Base-by-base conservation (phyloP, 2,329 filamentous ascomycete species). In the Xylaria sp. region DNA sequence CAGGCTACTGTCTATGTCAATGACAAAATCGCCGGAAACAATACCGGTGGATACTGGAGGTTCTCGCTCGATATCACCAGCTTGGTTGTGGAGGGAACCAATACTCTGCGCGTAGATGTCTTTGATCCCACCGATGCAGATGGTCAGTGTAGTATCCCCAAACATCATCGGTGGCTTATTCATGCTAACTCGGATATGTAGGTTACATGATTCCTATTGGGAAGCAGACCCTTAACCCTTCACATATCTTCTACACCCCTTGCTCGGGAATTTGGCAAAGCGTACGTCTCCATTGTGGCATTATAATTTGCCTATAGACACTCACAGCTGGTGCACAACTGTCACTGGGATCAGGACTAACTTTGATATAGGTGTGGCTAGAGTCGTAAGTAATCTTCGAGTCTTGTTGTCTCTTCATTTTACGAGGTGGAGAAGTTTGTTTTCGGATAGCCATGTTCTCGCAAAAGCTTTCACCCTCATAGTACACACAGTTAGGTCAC, bases 261-360 rank as follows among this genome's bases (percentile, higher is more conserved):
- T 93, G 90, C 76, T 90, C 89, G 41, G 91, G 91, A 5, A 92
- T 93, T 71, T 93, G 91, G 91, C 91, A 92, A 61, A 75, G 73
- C 28, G 76, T 77, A 66, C 70, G 76, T 70, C 50, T 4, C 6
- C 46, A 20, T 54, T 59, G 18, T 5, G 9, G 18, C 28, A n/a
- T 48, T 57, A 10, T 12, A 15, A 34, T 25, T 41, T 4, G 7
- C 41, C 34, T 41, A 34, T 57, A 34, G 13, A 8, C 1, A n/a
- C 34, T 15, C 23, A 23, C 7, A 18, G 6, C 15, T 58, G 2
- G 25, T 10, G 18, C 7, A 18, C 13, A 4, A 1, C 7, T 15
- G 6, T 55, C 41, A 15, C 34, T 7, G 9, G 32, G 54, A 44
- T n/a, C 32, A n/a, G 13, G 44, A 23, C 60, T 73, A 63, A 73